Percentiles rank a stretch among this genome's conserved stretches.
Conservation (phyloP, 1,284 basidiomycete genomes). For the Takashimella koratensis region DNA sequence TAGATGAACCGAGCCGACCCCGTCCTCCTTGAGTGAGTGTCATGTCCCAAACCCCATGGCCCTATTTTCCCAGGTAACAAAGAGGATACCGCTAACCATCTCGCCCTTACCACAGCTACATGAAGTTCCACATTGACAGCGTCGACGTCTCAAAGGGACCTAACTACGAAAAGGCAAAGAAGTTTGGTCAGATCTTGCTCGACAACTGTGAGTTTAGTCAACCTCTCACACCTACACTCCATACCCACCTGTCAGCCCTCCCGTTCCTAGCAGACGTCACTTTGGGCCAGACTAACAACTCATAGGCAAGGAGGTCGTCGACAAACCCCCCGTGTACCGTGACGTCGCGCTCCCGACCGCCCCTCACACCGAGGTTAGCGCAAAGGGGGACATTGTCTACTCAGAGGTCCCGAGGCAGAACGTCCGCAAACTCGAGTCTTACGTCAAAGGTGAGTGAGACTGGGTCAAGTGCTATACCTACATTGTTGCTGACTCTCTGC, state of each 20-base stretch:
- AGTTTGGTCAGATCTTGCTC: constrained; percentile 93
- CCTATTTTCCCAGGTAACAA: background rate
- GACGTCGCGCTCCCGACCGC: constrained; percentile 94
- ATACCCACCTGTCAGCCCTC: background rate
- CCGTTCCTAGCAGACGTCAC: too few relatives aligned
- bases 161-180: constrained; percentile 89
- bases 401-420: constrained; percentile 90
- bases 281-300: too few relatives aligned
- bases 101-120: constrained; percentile 57
- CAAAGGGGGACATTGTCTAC: constrained; percentile 91
- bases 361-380: constrained; percentile 87
- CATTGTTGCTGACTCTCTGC: constrained; percentile 7
- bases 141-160: constrained; percentile 80
- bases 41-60: background rate
- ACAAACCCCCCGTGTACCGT: constrained; percentile 51
- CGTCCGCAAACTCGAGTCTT: constrained; percentile 95
- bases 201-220: constrained; percentile 60
- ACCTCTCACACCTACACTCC: background rate
- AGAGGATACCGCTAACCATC: background rate
- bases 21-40: constrained; percentile 61
- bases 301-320: constrained; percentile 40
- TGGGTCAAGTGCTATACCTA: too few relatives aligned
- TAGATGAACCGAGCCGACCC: constrained; percentile 92
- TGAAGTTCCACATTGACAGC: constrained; percentile 90
- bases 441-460: constrained; percentile 64